Conservation (phyloP, 208 protist genomes). For the Endotrypanum monterogeii region DNA sequence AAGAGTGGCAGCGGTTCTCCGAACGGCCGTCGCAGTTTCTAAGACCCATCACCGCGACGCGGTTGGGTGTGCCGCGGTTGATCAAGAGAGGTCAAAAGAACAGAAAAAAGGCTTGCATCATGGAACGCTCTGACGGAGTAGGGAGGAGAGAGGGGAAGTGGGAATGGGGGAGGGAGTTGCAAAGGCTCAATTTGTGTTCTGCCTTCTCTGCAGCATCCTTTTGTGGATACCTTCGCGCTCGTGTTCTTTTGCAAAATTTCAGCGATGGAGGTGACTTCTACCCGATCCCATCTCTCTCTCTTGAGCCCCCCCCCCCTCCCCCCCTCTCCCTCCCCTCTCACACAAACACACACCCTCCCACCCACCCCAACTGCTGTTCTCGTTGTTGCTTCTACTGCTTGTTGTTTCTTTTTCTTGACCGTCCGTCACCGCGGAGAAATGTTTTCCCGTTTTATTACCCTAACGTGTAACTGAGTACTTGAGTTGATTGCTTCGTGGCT, state of each 20-base stretch:
- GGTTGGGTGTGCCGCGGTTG: neutral
- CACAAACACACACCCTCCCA: no score
- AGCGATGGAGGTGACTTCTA: no score
- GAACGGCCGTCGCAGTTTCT: constrained; percentile 27
- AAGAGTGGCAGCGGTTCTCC: constrained; percentile 26
- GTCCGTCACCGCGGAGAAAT: neutral
- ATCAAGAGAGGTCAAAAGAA: neutral
- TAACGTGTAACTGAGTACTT: no score
- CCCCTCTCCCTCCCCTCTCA: no score
- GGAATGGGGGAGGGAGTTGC: neutral
- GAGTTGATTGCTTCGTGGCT: no score
- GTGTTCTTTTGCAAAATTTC: neutral
- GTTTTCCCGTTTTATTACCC: no score
- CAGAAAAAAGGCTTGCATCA: no score
- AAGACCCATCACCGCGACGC: neutral
- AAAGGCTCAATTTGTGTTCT: neutral
- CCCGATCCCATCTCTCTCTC: no score
- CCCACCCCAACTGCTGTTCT: neutral
- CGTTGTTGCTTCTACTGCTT: neutral
- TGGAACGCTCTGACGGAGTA: neutral
- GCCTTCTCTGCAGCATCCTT: neutral
- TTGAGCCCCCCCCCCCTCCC: no score
- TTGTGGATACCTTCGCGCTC: neutral
- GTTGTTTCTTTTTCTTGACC: neutral
- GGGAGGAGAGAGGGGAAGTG: neutral